Conservation (phyloP, 805 yeast species). For the Starmera amethionina region DNA sequence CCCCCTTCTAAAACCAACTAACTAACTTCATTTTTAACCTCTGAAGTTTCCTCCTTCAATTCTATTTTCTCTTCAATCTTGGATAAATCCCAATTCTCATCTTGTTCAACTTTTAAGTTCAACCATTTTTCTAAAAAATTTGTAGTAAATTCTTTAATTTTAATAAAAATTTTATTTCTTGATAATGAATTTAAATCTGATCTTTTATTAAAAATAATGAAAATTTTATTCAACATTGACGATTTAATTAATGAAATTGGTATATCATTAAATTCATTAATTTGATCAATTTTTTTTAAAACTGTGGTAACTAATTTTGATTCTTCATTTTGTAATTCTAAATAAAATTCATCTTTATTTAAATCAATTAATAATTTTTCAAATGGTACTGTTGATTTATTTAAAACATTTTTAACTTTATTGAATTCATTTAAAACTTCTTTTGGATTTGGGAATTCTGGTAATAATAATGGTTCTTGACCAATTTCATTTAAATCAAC, state of each 20-base stretch:
- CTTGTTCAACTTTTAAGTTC: slow-evolving; percentile 20
- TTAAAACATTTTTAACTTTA: slow-evolving; percentile 12
- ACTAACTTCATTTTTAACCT: no score
- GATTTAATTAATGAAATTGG: slow-evolving; percentile 22
- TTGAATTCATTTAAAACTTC: slow-evolving; percentile 7
- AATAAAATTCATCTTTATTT: slow-evolving; percentile 11
- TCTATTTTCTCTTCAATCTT: slow-evolving; percentile 7
- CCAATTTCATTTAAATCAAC: slow-evolving; percentile 5
- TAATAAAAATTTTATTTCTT: slow-evolving; percentile 5
- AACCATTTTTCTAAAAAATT: slow-evolving; percentile 16
- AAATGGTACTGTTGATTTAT: slow-evolving; percentile 20
- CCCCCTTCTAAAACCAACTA: no score
- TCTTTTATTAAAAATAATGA: slow-evolving; percentile 24
- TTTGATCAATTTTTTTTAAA: slow-evolving; percentile 10
- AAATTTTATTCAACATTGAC: slow-evolving; percentile 22
- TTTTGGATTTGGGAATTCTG: slow-evolving; percentile 9
- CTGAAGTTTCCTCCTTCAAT: not conserved
- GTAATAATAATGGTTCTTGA: slow-evolving; percentile 10
- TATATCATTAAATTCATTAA: slow-evolving; percentile 13
- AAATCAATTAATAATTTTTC: slow-evolving; percentile 9
- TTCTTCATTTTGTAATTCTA: slow-evolving; percentile 1
- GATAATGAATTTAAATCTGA: slow-evolving; percentile 19
- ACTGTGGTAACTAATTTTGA: slow-evolving; percentile 11
- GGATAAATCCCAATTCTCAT: not conserved
- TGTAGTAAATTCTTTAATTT: slow-evolving; percentile 9